Conservation (phyloP, 2,329 filamentous ascomycete genomes). For the Aspergillus tamarii region DNA sequence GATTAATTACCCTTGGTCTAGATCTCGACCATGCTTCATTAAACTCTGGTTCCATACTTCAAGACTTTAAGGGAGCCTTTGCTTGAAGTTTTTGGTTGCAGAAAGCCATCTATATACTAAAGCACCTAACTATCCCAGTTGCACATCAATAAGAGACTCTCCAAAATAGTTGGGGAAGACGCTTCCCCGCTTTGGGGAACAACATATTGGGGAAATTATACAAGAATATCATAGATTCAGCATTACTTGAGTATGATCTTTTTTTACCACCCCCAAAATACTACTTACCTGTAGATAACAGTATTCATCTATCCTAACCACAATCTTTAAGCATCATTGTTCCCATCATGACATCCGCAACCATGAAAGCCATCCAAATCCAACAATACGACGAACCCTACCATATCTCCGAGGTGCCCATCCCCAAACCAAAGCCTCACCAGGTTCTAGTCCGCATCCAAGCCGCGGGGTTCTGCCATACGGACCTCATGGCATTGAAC, state of each 20-base stretch:
- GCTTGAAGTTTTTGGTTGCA: not conserved
- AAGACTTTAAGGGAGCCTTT: too few relatives aligned
- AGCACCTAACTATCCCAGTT: not conserved
- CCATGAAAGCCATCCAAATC: constrained; percentile 19
- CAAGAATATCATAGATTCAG: not conserved
- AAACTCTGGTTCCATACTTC: too few relatives aligned
- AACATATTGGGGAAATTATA: not conserved
- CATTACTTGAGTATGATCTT: not conserved
- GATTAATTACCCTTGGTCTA: too few relatives aligned
- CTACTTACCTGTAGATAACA: not conserved
- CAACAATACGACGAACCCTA: constrained; percentile 55
- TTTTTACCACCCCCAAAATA: not conserved
- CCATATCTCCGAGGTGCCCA: constrained; percentile 53
- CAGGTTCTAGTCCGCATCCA: constrained; percentile 65
- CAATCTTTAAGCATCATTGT: not conserved
- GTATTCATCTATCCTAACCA: not conserved
- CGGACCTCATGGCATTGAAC: constrained; percentile 59
- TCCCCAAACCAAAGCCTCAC: constrained; percentile 52
- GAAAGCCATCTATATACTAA: not conserved
- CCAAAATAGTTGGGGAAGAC: not conserved
- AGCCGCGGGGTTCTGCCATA: constrained; percentile 65
- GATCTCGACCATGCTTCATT: too few relatives aligned
- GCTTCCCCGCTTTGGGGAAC: not conserved
- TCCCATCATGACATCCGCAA: not conserved
- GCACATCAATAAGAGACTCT: not conserved